Base-by-base conservation (phyloP, 2,329 filamentous ascomycete species). In the Dactylellina leptospora region DNA sequence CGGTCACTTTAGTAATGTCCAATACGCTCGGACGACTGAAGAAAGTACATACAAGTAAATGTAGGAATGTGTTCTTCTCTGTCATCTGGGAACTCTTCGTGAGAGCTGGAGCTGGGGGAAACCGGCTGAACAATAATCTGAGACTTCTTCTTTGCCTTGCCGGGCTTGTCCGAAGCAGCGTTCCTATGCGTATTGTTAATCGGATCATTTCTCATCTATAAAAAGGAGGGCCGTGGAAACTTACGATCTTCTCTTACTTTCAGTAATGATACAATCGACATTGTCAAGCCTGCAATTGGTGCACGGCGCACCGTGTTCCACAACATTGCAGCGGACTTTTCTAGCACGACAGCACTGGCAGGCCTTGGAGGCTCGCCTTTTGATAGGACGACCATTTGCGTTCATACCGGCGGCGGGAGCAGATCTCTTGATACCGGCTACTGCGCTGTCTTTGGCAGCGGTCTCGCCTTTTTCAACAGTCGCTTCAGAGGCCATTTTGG, bases 321-420 rank as follows among this genome's bases (percentile, higher is more conserved):
- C 92, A 63, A 96, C 92, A 82, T 97, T 93, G 82, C 93, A 97
- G 64, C 93, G 87, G 42, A 97, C 93, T 80, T 97, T 97, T 78
- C 93, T 88, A 64, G 90, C 88, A 77, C 93, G 86, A 81, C 93
- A 96, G 76, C 90, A 92, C 74, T 92, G 91, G 79, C 93, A 97
- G 16, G 93, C 93, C 76, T 93, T 90, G 8, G 92, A 92, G n/a
- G 93, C 92, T 78, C 93, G 86, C 77, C 92, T 86, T 81, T 96
- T 97, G 58, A 88, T 86, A 59, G 86, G 86, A 68, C 85, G 82
- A 80, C 62, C 81, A 80, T 66, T 69, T 74, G 81, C 81, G 59
- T 84, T 81, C 45, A 88, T 79, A 25, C 85, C 85, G 23, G 85
- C 85, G 64, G 82, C 80, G 40, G 84, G 82, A 44, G 84, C 83